These are phyloP conservation scores for Monosporascus sp. DNA, from an alignment of 2,329 filamentous ascomycete species.

Conservation along the genomic window DNA sequence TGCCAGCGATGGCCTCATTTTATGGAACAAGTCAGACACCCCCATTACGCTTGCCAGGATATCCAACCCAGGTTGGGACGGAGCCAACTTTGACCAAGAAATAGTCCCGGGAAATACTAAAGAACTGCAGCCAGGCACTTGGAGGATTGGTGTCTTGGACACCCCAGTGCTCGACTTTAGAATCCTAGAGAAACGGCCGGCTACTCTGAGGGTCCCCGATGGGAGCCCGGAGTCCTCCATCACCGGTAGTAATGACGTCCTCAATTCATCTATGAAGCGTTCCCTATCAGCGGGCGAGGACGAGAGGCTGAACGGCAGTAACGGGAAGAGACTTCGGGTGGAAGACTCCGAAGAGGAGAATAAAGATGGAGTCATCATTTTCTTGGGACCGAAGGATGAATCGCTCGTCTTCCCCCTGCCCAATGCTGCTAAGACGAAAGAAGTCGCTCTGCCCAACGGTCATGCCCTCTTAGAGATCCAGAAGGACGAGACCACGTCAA, in stretches of 20 bases:
- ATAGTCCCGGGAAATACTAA: slow-evolving; percentile 40
- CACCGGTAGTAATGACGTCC: slow-evolving; percentile 25
- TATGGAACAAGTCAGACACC: slow-evolving; percentile 49
- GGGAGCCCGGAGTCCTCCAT: slow-evolving; percentile 24
- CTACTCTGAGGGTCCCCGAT: slow-evolving; percentile 30
- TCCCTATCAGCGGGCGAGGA: slow-evolving; percentile 40
- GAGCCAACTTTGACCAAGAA: slow-evolving; percentile 37
- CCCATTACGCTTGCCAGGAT: slow-evolving; percentile 45
- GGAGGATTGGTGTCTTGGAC: slow-evolving; percentile 47
- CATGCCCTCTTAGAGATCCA: slow-evolving; percentile 48
- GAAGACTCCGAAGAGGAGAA: slow-evolving; percentile 18
- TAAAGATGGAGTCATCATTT: slow-evolving; percentile 51
- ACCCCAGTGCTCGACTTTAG: slow-evolving; percentile 52
- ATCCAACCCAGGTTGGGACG: slow-evolving; percentile 34
- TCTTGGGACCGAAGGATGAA: slow-evolving; percentile 43
- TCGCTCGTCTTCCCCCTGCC: slow-evolving; percentile 48
- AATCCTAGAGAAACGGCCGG: slow-evolving; percentile 49
- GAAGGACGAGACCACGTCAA: slow-evolving; percentile 41
- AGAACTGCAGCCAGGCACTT: slow-evolving; percentile 48
- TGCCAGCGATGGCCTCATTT: slow-evolving; percentile 51
- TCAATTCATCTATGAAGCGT: slow-evolving; percentile 46
- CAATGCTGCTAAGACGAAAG: slow-evolving; percentile 39
- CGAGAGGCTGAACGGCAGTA: slow-evolving; percentile 23
- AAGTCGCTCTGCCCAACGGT: slow-evolving; percentile 38
- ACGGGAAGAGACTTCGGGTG: slow-evolving; percentile 37